Conservation (phyloP, 352 stramenopile genomes). For the Salisapilia sapeloensis region DNA sequence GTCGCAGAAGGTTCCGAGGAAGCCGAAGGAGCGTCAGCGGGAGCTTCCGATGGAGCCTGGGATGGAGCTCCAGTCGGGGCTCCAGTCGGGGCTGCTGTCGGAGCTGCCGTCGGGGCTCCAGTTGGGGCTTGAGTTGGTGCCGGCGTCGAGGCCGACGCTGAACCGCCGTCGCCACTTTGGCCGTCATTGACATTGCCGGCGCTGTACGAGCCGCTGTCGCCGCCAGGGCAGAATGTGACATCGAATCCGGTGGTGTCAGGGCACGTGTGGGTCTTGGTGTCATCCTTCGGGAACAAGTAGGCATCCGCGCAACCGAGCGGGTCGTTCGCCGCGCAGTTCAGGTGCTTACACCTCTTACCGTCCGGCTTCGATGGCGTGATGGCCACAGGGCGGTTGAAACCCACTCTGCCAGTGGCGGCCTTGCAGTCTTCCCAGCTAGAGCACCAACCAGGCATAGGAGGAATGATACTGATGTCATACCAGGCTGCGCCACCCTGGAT, state of each 20-base stretch:
- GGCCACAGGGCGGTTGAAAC: conserved; percentile 38
- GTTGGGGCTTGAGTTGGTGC: not conserved
- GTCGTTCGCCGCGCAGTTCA: conserved; percentile 15
- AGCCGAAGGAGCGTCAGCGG: conserved; percentile 6
- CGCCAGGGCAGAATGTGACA: conserved; percentile 33
- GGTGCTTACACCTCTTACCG: conserved; percentile 8
- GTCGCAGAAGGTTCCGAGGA: conserved; percentile 10
- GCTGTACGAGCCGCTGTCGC: conserved; percentile 4
- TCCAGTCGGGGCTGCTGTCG: conserved; percentile 2
- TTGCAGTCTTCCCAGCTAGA: conserved; percentile 17
- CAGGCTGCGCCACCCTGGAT: conserved; percentile 11
- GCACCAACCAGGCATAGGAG: conserved; percentile 18
- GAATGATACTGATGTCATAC: conserved; percentile 53
- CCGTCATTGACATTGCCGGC: no score
- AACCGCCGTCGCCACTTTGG: no score
- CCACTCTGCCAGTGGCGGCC: conserved; percentile 15
- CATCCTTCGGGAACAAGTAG: conserved; percentile 41
- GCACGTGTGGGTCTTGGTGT: conserved; percentile 53
- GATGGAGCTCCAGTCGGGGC: conserved; percentile 1
- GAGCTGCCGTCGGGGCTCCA: conserved; percentile 1
- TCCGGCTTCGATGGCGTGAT: conserved; percentile 18
- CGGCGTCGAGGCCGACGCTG: no score
- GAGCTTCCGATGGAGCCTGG: not conserved
- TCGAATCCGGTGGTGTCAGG: conserved; percentile 13
- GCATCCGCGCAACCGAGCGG: conserved; percentile 17